phyloP scores from a whole-genome alignment of 371 early-diverging fungal species.

The Mortierella sp. region DNA sequence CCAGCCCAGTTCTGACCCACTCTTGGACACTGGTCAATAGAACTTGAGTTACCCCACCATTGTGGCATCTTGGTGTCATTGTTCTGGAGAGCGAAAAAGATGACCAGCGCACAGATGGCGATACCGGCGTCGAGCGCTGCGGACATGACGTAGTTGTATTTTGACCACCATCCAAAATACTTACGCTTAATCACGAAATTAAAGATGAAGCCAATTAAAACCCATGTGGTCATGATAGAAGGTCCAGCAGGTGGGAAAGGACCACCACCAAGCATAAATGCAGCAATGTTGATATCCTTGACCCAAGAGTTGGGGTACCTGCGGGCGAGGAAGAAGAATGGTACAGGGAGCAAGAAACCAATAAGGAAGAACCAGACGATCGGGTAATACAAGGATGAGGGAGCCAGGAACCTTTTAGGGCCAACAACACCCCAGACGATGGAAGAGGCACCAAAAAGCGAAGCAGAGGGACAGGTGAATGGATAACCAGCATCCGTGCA shows the following conservation, averaged over 20 bases:
- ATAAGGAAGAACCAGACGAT: conserved; percentile 69
- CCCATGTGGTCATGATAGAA: conserved; percentile 71
- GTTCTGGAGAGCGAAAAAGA: conserved; percentile 64
- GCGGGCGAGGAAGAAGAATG: conserved; percentile 63
- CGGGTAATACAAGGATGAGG: conserved; percentile 70
- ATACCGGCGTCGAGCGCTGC: conserved; percentile 83
- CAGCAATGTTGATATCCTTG: conserved; percentile 54
- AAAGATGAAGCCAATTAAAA: conserved; percentile 73
- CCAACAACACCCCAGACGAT: conserved; percentile 81
- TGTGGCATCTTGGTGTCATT: conserved; percentile 49
- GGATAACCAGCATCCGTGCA: conserved; percentile 50
- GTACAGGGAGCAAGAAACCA: conserved; percentile 69
- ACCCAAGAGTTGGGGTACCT: conserved; percentile 62
- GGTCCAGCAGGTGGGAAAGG: conserved; percentile 53
- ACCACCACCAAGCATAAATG: conserved; percentile 69
- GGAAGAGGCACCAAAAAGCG: conserved; percentile 59
- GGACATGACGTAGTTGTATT: conserved; percentile 83
- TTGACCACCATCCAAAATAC: conserved; percentile 78
- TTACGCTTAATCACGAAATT: conserved; percentile 73
- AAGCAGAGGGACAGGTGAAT: conserved; percentile 56
- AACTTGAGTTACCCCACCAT: conserved; percentile 55
- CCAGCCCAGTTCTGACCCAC: conserved; percentile 51
- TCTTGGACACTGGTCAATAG: conserved; percentile 54
- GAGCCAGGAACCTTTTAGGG: conserved; percentile 77
- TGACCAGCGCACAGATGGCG: conserved; percentile 66